A percentile compares a stretch with the other conserved stretches of the same genome.
Evolutionary conservation across 2,329 filamentous ascomycete species (phyloP).

Genomic region (Aspergillus sp.): DNA sequence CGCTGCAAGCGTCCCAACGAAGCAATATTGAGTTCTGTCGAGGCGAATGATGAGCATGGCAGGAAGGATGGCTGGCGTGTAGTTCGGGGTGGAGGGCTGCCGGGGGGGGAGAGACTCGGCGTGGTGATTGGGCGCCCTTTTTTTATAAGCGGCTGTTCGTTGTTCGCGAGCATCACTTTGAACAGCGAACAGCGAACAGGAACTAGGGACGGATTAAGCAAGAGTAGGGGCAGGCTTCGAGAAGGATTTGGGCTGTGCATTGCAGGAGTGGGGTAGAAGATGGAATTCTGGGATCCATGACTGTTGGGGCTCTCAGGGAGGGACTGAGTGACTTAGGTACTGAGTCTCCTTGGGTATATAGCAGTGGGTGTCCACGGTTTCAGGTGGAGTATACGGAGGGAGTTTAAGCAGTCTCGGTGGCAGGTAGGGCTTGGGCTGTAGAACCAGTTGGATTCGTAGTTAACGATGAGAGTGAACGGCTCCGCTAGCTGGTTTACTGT

Average conservation of each 20-base stretch:
- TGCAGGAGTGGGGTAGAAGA: slow-evolving; percentile 15
- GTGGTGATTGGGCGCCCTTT: slow-evolving; percentile 21
- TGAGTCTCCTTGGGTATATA: no score
- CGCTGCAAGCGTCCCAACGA: slow-evolving; percentile 7
- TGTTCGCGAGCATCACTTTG: slow-evolving; percentile 24
- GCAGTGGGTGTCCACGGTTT: no score
- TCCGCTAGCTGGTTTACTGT: neutral
- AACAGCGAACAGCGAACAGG: slow-evolving; percentile 11
- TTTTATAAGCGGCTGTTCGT: slow-evolving; percentile 9
- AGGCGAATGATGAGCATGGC: neutral
- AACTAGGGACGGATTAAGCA: neutral
- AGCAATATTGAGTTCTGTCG: neutral
- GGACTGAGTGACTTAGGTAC: no score
- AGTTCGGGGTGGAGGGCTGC: neutral
- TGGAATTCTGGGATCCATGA: neutral
- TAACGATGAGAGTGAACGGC: neutral
- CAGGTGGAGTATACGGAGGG: no score
- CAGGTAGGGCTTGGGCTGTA: neutral
- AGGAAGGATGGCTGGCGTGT: neutral
- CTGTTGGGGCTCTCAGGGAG: neutral
- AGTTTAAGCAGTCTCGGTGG: no score
- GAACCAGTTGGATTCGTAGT: neutral
- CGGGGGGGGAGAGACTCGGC: neutral
- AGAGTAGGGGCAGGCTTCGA: slow-evolving; percentile 17
- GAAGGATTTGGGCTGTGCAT: slow-evolving; percentile 24